These are phyloP conservation scores for Nitzschia sp. DNA, from an alignment of 108 stramenopile species.

Conservation along the genomic window DNA sequence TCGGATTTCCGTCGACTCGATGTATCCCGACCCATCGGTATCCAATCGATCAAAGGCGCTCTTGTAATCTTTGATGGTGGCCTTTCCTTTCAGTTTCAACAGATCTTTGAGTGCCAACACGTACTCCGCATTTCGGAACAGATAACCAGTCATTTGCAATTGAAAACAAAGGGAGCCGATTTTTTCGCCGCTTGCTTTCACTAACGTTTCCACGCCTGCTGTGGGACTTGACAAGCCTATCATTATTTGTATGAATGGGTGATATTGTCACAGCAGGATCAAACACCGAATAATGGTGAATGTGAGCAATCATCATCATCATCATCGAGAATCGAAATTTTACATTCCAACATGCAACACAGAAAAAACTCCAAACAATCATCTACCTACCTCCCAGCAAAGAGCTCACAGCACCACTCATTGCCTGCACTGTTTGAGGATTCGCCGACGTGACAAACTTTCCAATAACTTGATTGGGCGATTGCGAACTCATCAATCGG, in stretches of 20 bases:
- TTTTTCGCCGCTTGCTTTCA: conserved; percentile 78
- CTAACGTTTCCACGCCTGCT: conserved; percentile 66
- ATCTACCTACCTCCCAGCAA: conserved; percentile 57
- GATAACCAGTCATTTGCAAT: conserved; percentile 89
- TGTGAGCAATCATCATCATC: no score
- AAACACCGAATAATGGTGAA: no score
- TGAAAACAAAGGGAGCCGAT: conserved; percentile 81
- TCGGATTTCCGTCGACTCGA: conserved; percentile 69
- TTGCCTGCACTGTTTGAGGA: conserved; percentile 80
- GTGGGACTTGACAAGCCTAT: conserved; percentile 60
- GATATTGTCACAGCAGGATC: not conserved
- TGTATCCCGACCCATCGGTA: conserved; percentile 70
- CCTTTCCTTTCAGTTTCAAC: conserved; percentile 65
- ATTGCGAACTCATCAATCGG: conserved; percentile 60
- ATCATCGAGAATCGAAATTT: no score
- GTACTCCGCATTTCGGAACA: conserved; percentile 93
- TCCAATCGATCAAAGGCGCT: conserved; percentile 83
- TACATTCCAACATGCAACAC: no score
- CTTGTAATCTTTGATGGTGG: conserved; percentile 71
- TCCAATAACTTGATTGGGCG: conserved; percentile 77
- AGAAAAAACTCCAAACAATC: not conserved
- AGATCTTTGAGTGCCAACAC: conserved; percentile 82
- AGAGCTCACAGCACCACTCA: conserved; percentile 70
- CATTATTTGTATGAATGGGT: not conserved
- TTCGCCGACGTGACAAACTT: conserved; percentile 70